Evolutionary conservation across 2,329 filamentous ascomycete genomes (phyloP).

Genomic region (Xylaria sp.): DNA sequence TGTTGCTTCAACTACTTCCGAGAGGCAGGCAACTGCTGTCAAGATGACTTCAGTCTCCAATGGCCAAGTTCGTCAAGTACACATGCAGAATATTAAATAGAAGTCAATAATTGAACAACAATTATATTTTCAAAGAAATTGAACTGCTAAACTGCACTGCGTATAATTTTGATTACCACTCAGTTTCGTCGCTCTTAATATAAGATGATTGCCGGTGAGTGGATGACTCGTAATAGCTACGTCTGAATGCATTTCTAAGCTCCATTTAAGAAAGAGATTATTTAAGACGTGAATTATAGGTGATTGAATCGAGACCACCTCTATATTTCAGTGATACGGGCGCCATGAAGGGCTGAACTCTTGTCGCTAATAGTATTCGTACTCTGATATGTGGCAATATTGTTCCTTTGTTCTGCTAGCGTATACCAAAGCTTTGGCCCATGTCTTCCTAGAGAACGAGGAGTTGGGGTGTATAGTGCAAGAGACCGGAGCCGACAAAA

Average conservation of each 20-base stretch:
- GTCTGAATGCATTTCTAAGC: not conserved
- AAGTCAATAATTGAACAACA: too few species aligned
- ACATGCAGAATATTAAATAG: not conserved
- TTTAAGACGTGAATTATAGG: not conserved
- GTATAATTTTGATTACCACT: too few species aligned
- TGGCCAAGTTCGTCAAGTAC: constrained; percentile 20
- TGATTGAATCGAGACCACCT: not conserved
- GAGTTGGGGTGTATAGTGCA: not conserved
- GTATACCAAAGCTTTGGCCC: not conserved
- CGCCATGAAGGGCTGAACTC: not conserved
- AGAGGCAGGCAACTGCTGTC: constrained; percentile 25
- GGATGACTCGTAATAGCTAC: not conserved
- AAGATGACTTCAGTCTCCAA: constrained; percentile 22
- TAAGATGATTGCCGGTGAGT: too few species aligned
- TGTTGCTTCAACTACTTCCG: constrained; percentile 1
- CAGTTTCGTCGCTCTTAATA: too few species aligned
- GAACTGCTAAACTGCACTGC: too few species aligned
- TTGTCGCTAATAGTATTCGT: not conserved
- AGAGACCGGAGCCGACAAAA: not conserved
- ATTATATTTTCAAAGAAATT: too few species aligned
- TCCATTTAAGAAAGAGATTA: not conserved
- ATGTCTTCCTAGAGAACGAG: not conserved
- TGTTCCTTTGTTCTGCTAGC: not conserved
- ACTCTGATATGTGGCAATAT: not conserved
- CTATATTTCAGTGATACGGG: not conserved